phyloP scores from a whole-genome alignment of 2,329 filamentous ascomycete species.

The Ustulina deusta region DNA sequence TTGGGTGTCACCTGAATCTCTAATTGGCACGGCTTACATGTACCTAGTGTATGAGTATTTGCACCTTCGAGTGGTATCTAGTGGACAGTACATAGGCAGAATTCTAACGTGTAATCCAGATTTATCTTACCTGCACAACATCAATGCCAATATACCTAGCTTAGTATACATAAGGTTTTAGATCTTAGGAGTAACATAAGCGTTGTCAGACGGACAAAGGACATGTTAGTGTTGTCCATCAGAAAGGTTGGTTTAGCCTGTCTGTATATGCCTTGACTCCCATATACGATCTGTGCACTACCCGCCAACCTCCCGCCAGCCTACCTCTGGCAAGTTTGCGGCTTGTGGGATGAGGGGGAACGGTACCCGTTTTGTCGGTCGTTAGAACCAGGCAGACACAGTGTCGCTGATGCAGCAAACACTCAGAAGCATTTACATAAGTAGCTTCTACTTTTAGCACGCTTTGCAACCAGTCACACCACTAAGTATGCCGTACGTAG shows the following conservation, averaged over 20 bases:
- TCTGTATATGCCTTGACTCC: too few relatives aligned
- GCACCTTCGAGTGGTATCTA: slow-evolving; percentile 1
- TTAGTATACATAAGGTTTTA: not conserved
- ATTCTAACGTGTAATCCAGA: not conserved
- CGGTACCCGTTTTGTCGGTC: not conserved
- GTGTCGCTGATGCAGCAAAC: slow-evolving; percentile 12
- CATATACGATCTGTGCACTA: too few relatives aligned
- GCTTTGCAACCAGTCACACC: not conserved
- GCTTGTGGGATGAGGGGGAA: slow-evolving; percentile 8
- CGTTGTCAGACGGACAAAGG: not conserved
- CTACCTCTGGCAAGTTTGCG: not conserved
- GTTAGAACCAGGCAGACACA: slow-evolving; percentile 16
- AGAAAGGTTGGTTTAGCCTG: too few relatives aligned
- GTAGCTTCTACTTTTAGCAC: slow-evolving; percentile 15
- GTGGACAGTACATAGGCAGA: not conserved
- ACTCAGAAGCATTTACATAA: slow-evolving; percentile 7
- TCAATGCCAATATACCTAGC: not conserved
- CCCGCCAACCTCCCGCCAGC: too few relatives aligned
- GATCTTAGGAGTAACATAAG: not conserved
- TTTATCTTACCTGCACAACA: not conserved
- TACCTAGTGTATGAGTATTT: not conserved
- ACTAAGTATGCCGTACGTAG: not conserved
- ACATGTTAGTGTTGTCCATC: not conserved
- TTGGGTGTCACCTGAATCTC: slow-evolving; percentile 8
- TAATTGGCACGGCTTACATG: slow-evolving; percentile 3